Evolutionary conservation across 1,284 basidiomycete genomes (phyloP).

Genomic region (Jaminaea rosea): DNA sequence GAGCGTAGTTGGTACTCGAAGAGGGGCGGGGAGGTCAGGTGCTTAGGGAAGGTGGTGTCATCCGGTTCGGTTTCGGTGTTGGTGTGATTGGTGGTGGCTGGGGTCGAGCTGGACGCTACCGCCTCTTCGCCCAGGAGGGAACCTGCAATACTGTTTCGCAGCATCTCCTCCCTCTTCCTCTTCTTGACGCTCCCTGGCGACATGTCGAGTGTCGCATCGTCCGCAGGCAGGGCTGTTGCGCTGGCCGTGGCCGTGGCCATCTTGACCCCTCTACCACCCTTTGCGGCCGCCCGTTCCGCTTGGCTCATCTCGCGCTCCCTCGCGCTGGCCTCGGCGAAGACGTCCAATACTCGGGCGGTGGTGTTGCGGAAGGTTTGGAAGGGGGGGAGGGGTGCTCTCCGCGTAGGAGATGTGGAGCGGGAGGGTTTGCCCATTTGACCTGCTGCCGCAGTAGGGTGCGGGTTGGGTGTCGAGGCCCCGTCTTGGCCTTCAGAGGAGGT

Average conservation of each 20-base stretch:
- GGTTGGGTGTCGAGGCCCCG: too few relatives aligned
- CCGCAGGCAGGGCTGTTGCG: too few relatives aligned
- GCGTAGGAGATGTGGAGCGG: too few relatives aligned
- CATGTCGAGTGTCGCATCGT: background rate
- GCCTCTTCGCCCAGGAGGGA: background rate
- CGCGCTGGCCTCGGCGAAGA: conserved; percentile 24
- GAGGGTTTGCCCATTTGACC: too few relatives aligned
- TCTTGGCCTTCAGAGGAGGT: too few relatives aligned
- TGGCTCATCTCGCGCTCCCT: conserved; percentile 20
- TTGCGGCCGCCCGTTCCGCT: background rate
- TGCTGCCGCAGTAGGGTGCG: too few relatives aligned
- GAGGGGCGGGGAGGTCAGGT: conserved; percentile 72
- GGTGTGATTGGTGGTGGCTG: background rate
- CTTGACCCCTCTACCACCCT: too few relatives aligned
- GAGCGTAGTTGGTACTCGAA: conserved; percentile 70
- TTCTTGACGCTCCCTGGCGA: background rate
- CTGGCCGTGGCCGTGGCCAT: too few relatives aligned
- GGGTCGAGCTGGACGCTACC: background rate
- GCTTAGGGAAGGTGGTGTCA: conserved; percentile 79
- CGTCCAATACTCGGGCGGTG: conserved; percentile 23
- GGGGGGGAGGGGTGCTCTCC: background rate
- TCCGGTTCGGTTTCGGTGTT: conserved; percentile 11
- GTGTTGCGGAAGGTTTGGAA: conserved; percentile 21
- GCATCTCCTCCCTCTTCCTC: conserved; percentile 3
- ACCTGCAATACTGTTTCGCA: background rate